These are phyloP conservation scores for Xerocomus potaroensis DNA, from an alignment of 768 basidiomycete species.

Conservation along the genomic window DNA sequence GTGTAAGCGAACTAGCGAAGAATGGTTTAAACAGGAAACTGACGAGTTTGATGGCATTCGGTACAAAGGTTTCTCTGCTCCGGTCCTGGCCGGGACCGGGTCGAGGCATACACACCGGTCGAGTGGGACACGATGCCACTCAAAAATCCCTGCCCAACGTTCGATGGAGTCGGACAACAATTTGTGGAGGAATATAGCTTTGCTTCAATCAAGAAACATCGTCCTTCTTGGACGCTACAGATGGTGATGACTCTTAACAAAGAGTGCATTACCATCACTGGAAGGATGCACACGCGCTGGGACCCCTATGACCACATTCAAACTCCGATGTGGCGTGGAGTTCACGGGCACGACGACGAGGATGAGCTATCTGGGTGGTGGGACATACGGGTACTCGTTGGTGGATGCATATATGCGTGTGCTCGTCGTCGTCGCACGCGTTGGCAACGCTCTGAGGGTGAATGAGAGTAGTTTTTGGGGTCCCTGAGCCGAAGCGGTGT, in stretches of 20 bases:
- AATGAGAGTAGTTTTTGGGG: slow-evolving; percentile 16
- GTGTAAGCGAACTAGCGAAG: no score
- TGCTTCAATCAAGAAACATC: no score
- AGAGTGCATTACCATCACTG: background rate
- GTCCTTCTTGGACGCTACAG: no score
- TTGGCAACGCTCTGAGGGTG: background rate
- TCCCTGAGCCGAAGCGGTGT: slow-evolving; percentile 23
- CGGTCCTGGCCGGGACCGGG: slow-evolving; percentile 14
- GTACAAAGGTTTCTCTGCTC: background rate
- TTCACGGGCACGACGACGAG: slow-evolving; percentile 1
- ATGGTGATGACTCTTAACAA: no score
- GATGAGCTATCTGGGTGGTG: background rate
- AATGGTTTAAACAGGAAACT: no score
- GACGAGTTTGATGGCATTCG: no score
- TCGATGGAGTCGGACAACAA: no score
- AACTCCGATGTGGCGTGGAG: slow-evolving; percentile 25
- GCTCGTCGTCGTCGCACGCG: slow-evolving; percentile 2
- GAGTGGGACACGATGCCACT: no score
- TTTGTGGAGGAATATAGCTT: no score
- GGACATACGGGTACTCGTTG: background rate
- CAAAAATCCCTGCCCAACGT: no score
- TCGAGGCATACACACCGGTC: no score
- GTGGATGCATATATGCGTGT: background rate
- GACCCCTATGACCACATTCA: slow-evolving; percentile 30
- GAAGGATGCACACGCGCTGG: slow-evolving; percentile 11